Evolutionary conservation across 2,329 filamentous ascomycete species (phyloP).

Genomic region (Venturia carpophila): DNA sequence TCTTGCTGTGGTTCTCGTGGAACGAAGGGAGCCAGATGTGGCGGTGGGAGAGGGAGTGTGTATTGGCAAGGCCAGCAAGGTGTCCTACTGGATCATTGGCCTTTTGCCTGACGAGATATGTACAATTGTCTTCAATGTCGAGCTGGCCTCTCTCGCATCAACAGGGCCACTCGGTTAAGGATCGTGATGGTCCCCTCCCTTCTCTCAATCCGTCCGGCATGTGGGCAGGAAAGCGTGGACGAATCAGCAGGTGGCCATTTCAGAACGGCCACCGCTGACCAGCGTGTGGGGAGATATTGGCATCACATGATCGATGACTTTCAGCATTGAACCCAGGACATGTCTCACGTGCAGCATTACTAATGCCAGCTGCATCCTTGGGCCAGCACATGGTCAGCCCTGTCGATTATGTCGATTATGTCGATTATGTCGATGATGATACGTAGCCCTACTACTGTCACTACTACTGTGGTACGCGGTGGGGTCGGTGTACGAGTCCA

Average conservation of each 20-base stretch:
- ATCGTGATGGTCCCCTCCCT: too few species aligned
- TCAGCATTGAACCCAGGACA: background rate
- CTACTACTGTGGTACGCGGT: too few species aligned
- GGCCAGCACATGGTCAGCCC: slow-evolving; percentile 7
- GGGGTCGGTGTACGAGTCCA: too few species aligned
- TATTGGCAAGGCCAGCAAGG: background rate
- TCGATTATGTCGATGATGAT: too few species aligned
- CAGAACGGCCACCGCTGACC: background rate
- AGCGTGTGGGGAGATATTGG: background rate
- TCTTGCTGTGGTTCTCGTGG: slow-evolving; percentile 34
- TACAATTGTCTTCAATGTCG: background rate
- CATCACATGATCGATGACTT: background rate
- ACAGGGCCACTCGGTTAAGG: too few species aligned
- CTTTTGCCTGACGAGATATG: background rate
- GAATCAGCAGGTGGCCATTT: background rate
- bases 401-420: too few species aligned
- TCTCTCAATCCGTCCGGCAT: too few species aligned
- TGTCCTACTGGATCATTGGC: background rate
- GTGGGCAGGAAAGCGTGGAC: too few species aligned
- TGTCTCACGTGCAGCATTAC: slow-evolving; percentile 7
- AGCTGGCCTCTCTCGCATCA: too few species aligned
- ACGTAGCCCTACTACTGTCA: too few species aligned
- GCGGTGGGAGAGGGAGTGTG: background rate
- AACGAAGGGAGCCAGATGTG: background rate
- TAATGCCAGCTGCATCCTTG: background rate